Evolutionary conservation across 495 filamentous ascomycete genomes (phyloP), one percentile per base, ranked within the genome.

Genomic region (Xylaria acuta): DNA sequence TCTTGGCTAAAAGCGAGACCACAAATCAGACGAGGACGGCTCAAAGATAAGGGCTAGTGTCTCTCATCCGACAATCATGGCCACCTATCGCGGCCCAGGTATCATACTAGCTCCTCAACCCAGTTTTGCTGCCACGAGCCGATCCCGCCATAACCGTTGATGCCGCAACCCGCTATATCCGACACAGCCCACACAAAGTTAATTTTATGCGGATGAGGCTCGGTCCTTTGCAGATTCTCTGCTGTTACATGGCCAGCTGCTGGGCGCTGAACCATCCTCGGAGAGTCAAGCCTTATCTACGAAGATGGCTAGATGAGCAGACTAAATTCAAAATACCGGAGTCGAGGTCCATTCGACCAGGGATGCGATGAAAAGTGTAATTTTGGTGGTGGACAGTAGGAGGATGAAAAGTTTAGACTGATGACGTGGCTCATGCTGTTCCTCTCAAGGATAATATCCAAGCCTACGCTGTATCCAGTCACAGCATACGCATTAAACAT

Each of bases 201-300:
- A 58, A 60, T 69, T 30, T 41, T 43, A 54, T 54, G 59, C 34
- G 25, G 32, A 22, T 34, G 22, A 71, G 36, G 45, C 30, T 45
- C 69, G 69, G 69, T 64, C 30, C 59, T 71, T 71, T 71, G 69
- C 69, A 71, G 69, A n/a, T 54, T 12, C 27, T 64, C 58, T 70
- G 20, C 40, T 59, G 51, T 56, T 56, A 27, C 53, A 56, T 54
- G 53, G 53, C 34, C 34, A 36, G 32, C 30, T 40, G 43, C 34
- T 56, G 36, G 36, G 34, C 14, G 41, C 43, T 40, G 65, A 67
- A 43, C 36, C 14, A 25, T 12, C 49, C 20, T 54, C 64, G 65
- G 43, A 41, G 14, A 43, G 49, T n/a, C 36, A 56, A 56, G 30
- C 12, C 20, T 56, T 1, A 9, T 30, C 22, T 56, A 6, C 20